A percentile compares a stretch with the other conserved stretches of the same genome.
Conservation (phyloP, 345 rosid species). For the Limnanthes douglasii region DNA sequence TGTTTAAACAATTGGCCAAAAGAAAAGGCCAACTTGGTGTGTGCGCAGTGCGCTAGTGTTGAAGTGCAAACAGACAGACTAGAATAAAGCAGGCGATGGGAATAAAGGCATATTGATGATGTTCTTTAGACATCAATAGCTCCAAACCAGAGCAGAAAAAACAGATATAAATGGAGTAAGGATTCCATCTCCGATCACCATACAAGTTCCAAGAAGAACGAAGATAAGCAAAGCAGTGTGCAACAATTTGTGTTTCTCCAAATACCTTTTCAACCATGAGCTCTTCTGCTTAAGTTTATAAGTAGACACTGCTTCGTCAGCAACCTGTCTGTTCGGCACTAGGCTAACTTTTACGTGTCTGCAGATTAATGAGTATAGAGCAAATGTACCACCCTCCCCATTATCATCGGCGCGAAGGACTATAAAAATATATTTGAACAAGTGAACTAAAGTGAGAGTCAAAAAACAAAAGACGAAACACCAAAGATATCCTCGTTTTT, state of each 20-base stretch:
- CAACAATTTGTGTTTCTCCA: constrained; percentile 71
- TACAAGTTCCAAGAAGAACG: constrained; percentile 98
- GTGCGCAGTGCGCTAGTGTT: constrained; percentile 35
- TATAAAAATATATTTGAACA: constrained; percentile 85
- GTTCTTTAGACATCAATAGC: constrained; percentile 79
- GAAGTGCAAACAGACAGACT: constrained; percentile 43
- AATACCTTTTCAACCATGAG: constrained; percentile 47
- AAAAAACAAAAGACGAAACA: constrained; percentile 86
- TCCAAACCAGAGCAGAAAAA: constrained; percentile 86
- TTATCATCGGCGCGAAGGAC: constrained; percentile 96
- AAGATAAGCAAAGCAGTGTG: constrained; percentile 84
- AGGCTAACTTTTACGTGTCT: constrained; percentile 92
- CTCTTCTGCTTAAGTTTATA: constrained; percentile 55
- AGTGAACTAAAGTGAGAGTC: constrained; percentile 92
- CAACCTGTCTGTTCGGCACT: constrained; percentile 79
- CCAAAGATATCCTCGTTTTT: constrained; percentile 94
- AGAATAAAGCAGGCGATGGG: constrained; percentile 40
- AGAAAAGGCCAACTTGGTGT: constrained; percentile 34
- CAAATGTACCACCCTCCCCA: constrained; percentile 99
- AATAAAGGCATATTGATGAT: constrained; percentile 73
- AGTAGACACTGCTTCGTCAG: constrained; percentile 95
- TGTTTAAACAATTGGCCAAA: constrained; percentile 30
- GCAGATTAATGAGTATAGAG: constrained; percentile 81
- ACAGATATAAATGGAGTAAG: constrained; percentile 98
- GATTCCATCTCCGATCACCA: constrained; percentile 98